A percentile compares a stretch with the other conserved stretches of the same genome.
Evolutionary conservation across 306 rosid genomes (phyloP).

Genomic region (Cercis canadensis): DNA sequence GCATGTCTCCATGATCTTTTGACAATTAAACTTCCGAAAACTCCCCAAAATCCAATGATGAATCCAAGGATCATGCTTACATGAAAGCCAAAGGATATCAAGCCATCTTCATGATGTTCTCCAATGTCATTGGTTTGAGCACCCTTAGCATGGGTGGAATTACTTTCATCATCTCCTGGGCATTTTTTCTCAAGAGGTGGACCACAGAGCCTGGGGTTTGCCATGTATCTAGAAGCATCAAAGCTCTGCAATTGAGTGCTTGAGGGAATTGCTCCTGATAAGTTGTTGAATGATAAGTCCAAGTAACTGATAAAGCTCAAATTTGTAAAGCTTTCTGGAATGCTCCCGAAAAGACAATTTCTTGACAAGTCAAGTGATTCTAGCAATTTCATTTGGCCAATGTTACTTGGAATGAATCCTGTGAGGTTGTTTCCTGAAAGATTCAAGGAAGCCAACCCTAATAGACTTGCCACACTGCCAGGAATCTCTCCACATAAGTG

Average conservation of each 20-base stretch:
- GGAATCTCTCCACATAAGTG: conserved; percentile 44
- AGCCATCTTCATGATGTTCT: background rate
- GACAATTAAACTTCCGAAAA: conserved; percentile 30
- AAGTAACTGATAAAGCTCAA: conserved; percentile 12
- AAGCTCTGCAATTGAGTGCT: conserved; percentile 35
- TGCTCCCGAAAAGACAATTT: conserved; percentile 28
- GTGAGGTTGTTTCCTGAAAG: conserved; percentile 40
- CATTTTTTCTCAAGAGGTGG: conserved; percentile 22
- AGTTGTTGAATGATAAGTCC: conserved; percentile 30
- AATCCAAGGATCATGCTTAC: conserved; percentile 16
- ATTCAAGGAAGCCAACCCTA: conserved; percentile 34
- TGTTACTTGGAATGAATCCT: conserved; percentile 38
- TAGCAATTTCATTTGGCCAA: conserved; percentile 36
- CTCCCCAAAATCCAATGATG: conserved; percentile 44
- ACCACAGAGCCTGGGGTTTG: conserved; percentile 44
- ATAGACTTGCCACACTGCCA: conserved; percentile 26
- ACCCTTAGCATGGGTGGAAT: background rate
- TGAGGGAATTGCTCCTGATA: conserved; percentile 24
- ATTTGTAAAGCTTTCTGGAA: conserved; percentile 22
- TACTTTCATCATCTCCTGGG: background rate
- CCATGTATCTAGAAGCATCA: conserved; percentile 14
- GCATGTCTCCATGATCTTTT: conserved; percentile 34
- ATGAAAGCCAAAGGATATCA: conserved; percentile 28
- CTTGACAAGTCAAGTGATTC: conserved; percentile 44
- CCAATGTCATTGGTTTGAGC: background rate